These are phyloP conservation scores for Clausena lansium DNA, from an alignment of 345 rosid genomes.

Conservation along the genomic window DNA sequence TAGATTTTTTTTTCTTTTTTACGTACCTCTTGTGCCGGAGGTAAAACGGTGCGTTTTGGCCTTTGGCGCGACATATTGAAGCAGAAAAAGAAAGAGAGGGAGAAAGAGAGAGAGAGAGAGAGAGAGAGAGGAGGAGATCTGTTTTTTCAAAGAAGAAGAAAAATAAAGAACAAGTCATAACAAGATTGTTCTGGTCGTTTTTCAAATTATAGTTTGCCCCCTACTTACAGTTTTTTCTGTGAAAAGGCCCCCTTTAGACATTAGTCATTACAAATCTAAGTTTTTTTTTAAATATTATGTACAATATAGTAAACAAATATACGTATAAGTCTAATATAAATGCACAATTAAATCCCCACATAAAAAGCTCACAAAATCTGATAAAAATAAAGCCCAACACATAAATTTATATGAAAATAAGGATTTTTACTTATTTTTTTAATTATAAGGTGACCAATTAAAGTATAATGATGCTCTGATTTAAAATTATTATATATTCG, in stretches of 20 bases:
- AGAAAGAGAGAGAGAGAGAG: background rate
- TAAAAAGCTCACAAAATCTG: no score
- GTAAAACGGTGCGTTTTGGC: constrained; percentile 45
- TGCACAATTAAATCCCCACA: no score
- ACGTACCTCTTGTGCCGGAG: constrained; percentile 90
- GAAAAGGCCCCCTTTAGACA: background rate
- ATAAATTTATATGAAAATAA: no score
- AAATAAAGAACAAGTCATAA: background rate
- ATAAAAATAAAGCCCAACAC: no score
- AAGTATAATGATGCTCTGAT: no score
- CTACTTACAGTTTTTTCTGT: background rate
- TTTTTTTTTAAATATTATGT: no score
- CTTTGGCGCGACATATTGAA: constrained; percentile 48
- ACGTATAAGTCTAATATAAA: no score
- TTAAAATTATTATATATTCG: no score
- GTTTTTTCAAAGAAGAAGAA: background rate
- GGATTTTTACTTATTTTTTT: no score
- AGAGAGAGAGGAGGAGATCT: background rate
- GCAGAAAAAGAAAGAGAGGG: background rate
- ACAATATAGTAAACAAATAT: no score
- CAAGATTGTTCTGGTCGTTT: background rate
- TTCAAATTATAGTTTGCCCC: background rate
- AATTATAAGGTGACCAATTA: no score
- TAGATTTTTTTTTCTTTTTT: background rate
- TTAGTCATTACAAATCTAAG: no score